A percentile compares a stretch with the other conserved stretches of the same genome.
These are phyloP conservation scores for Dentipellis sp. DNA, from an alignment of 768 basidiomycete species.

Conservation along the genomic window DNA sequence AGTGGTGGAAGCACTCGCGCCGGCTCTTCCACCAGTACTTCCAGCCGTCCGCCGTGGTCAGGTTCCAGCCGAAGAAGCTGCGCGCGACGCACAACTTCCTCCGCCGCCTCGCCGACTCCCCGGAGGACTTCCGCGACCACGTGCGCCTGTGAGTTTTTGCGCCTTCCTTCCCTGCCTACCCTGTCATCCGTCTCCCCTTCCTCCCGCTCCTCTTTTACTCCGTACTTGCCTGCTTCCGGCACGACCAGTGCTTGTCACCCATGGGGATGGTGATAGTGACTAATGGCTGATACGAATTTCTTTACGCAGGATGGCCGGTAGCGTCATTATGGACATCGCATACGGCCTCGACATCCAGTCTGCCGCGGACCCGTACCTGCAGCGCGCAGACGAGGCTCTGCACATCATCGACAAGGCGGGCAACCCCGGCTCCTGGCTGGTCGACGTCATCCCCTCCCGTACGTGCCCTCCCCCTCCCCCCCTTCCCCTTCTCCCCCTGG, in stretches of 20 bases:
- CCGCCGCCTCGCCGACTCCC: constrained; percentile 22
- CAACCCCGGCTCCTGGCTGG: constrained; percentile 18
- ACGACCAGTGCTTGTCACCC: not conserved
- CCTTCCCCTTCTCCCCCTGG: not conserved
- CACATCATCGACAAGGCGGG: constrained; percentile 8
- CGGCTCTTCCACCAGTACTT: constrained; percentile 21
- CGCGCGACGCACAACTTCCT: constrained; percentile 24
- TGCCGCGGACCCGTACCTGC: constrained; percentile 10
- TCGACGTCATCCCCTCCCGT: constrained; percentile 20
- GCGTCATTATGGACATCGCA: constrained; percentile 12
- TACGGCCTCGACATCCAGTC: constrained; percentile 13
- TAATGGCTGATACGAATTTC: not conserved
- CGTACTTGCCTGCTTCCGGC: not conserved
- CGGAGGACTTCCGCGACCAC: constrained; percentile 24
- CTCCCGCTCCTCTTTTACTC: not conserved
- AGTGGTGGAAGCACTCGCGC: constrained; percentile 25
- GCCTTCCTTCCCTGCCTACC: not conserved
- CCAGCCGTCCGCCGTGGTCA: constrained; percentile 14
- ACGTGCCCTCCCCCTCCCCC: not conserved
- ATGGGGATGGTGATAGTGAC: not conserved
- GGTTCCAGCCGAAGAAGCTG: constrained; percentile 22
- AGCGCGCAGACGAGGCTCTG: constrained; percentile 13
- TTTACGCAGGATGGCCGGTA: constrained; percentile 8
- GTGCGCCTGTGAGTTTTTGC: constrained; percentile 20
- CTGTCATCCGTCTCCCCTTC: not conserved